A percentile compares a stretch with the other conserved stretches of the same genome.
These are phyloP conservation scores for Talaromyces thailandensis DNA, from an alignment of 495 filamentous ascomycete genomes.

Conservation along the genomic window DNA sequence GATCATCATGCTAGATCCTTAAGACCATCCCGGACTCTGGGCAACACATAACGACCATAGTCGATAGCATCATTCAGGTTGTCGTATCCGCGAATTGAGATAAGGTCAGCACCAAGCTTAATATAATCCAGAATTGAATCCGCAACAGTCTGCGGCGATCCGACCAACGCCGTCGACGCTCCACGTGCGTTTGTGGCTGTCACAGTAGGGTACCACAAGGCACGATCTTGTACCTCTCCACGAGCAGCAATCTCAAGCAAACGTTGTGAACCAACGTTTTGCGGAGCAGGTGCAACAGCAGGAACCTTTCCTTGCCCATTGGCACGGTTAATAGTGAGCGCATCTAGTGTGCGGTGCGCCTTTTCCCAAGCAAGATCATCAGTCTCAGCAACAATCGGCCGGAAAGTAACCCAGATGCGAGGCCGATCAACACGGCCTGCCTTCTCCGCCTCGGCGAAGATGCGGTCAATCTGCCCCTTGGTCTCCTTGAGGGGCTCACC, in stretches of 20 bases:
- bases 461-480: slow-evolving; percentile 43
- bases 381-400: slow-evolving; percentile 44
- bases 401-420: slow-evolving; percentile 48
- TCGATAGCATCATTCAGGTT: slow-evolving; percentile 46
- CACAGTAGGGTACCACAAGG: slow-evolving; percentile 47
- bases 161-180: slow-evolving; percentile 46
- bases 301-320: slow-evolving; percentile 21
- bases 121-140: slow-evolving; percentile 46
- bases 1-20: not conserved
- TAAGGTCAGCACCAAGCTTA: slow-evolving; percentile 40
- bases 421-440: slow-evolving; percentile 36
- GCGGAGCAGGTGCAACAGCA: slow-evolving; percentile 25
- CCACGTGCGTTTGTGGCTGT: slow-evolving; percentile 45
- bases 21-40: slow-evolving; percentile 25
- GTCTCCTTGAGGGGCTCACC: slow-evolving; percentile 48
- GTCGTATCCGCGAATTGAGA: slow-evolving; percentile 47
- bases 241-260: slow-evolving; percentile 40
- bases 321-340: slow-evolving; percentile 22
- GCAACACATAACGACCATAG: slow-evolving; percentile 42
- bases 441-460: slow-evolving; percentile 38
- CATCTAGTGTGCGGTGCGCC: slow-evolving; percentile 38
- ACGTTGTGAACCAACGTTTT: slow-evolving; percentile 46
- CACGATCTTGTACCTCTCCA: slow-evolving; percentile 47
- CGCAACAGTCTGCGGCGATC: slow-evolving; percentile 35
- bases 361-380: slow-evolving; percentile 47